phyloP scores from a whole-genome alignment of 257 asterid species.

The Nicotiana noctiflora region DNA sequence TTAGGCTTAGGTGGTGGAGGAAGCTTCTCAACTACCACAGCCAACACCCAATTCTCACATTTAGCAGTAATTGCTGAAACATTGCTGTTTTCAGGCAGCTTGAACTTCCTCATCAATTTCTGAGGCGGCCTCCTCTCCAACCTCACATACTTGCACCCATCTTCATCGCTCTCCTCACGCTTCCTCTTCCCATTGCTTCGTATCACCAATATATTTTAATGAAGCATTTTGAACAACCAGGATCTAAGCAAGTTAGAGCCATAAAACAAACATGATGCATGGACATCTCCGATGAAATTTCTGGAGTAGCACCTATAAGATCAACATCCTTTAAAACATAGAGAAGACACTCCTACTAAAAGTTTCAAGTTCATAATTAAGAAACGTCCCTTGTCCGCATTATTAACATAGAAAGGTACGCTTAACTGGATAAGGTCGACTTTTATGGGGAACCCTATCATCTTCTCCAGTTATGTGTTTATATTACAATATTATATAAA shows the following conservation, averaged over 20 bases:
- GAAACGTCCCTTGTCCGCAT: too few species aligned
- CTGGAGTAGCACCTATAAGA: neutral
- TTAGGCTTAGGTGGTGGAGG: constrained; percentile 72
- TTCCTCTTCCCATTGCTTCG: constrained; percentile 78
- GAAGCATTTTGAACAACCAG: too few species aligned
- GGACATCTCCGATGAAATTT: neutral
- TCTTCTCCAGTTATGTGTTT: too few species aligned
- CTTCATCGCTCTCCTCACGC: constrained; percentile 68
- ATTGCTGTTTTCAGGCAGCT: constrained; percentile 51
- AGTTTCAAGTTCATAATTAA: too few species aligned
- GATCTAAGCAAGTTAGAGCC: neutral
- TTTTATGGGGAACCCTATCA: too few species aligned
- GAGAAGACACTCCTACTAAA: too few species aligned
- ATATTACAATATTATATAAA: too few species aligned
- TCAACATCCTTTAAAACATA: too few species aligned
- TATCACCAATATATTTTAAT: constrained; percentile 45
- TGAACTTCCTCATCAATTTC: constrained; percentile 56
- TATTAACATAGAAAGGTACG: too few species aligned
- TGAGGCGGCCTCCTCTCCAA: constrained; percentile 54
- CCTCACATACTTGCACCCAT: constrained; percentile 65
- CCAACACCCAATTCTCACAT: constrained; percentile 67
- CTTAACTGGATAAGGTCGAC: too few species aligned
- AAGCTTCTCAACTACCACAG: constrained; percentile 61
- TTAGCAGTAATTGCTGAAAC: constrained; percentile 48
- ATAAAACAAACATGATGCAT: too few species aligned